Evolutionary conservation across 495 filamentous ascomycete species (phyloP).

Genomic region (Aspergillus ellipticus): DNA sequence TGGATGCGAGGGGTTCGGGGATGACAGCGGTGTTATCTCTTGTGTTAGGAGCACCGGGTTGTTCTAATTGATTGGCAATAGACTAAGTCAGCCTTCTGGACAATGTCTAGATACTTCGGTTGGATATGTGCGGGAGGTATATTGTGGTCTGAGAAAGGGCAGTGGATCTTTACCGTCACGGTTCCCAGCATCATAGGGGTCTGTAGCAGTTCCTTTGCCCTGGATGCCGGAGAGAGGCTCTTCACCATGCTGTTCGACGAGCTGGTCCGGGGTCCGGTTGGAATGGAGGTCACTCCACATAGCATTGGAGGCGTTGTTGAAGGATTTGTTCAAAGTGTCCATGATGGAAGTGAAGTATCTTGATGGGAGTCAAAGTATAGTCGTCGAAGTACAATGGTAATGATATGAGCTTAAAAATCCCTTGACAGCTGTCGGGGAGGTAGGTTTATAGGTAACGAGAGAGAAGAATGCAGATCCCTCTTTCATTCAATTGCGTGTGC

Average conservation of each 20-base stretch:
- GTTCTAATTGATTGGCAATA: constrained; percentile 22
- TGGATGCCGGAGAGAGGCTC: constrained; percentile 43
- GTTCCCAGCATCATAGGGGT: constrained; percentile 44
- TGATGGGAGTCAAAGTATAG: background rate
- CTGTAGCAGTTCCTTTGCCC: constrained; percentile 31
- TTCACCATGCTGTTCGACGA: constrained; percentile 24
- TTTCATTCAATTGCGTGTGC: background rate
- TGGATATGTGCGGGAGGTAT: background rate
- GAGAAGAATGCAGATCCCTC: background rate
- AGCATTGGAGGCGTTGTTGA: constrained; percentile 32
- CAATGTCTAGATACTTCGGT: background rate
- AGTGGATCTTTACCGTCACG: constrained; percentile 6
- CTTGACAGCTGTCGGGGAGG: background rate
- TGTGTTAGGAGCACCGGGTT: constrained; percentile 27
- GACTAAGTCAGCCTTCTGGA: background rate
- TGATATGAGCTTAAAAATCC: too few relatives aligned
- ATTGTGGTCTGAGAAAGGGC: background rate
- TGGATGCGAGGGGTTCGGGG: constrained; percentile 12
- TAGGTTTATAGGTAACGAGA: background rate
- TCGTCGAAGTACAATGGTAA: background rate
- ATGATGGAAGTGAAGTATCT: constrained; percentile 20
- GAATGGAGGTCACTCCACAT: constrained; percentile 30
- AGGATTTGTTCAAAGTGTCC: constrained; percentile 36
- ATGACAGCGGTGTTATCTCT: constrained; percentile 24
- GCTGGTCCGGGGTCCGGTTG: constrained; percentile 4